Conservation (phyloP, 257 asterid genomes). For the Plantago ovata region DNA sequence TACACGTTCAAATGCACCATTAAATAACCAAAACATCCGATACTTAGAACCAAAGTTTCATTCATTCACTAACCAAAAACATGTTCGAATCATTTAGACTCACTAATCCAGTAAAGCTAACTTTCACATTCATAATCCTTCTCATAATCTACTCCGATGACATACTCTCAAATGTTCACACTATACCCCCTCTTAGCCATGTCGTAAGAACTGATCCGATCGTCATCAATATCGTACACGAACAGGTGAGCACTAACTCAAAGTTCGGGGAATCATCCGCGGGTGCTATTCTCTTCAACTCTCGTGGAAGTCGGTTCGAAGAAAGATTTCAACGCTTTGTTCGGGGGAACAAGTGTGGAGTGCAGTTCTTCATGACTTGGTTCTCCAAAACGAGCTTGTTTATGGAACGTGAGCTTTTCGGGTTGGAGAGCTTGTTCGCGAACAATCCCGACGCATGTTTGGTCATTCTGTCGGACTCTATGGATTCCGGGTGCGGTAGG, state of each 20-base stretch:
- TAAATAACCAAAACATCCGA: neutral
- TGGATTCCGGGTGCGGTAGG: constrained; percentile 50
- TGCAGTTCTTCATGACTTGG: constrained; percentile 60
- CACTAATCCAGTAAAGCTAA: constrained; percentile 20
- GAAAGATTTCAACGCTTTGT: constrained; percentile 25
- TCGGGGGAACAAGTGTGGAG: constrained; percentile 23
- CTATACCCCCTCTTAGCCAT: constrained; percentile 17
- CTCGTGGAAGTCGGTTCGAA: constrained; percentile 20
- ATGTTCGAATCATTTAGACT: constrained; percentile 37
- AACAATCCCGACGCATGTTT: constrained; percentile 48
- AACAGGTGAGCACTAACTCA: too few relatives aligned
- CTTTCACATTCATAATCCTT: constrained; percentile 28
- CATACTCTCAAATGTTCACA: constrained; percentile 20
- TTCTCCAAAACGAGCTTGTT: constrained; percentile 28
- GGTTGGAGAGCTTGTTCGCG: constrained; percentile 48
- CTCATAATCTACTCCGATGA: constrained; percentile 25
- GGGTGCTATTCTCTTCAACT: too few relatives aligned
- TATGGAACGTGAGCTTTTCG: constrained; percentile 38
- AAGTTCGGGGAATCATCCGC: too few relatives aligned
- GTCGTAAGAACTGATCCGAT: constrained; percentile 10
- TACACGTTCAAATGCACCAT: too few relatives aligned
- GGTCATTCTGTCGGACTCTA: constrained; percentile 43
- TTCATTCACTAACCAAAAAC: neutral
- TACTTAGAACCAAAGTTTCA: neutral
- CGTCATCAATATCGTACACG: neutral